phyloP scores from a whole-genome alignment of 1,284 basidiomycete species.

The Fistulina hepatica region DNA sequence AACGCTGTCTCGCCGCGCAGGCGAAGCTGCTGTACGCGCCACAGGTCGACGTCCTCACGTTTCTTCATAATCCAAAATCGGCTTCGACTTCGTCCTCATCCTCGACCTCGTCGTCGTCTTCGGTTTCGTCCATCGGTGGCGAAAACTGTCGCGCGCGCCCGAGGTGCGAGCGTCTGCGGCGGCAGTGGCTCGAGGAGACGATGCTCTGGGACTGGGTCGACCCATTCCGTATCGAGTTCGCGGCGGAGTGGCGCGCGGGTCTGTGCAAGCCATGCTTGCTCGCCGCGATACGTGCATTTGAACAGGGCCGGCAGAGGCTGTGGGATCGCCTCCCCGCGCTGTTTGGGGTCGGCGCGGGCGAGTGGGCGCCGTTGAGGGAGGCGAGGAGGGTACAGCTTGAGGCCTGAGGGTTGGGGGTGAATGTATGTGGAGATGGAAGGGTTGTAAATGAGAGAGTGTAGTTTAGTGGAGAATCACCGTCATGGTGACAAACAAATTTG shows the following conservation, averaged over 20 bases:
- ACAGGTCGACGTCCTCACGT: background rate
- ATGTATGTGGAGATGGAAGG: no score
- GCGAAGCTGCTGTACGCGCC: constrained; percentile 1
- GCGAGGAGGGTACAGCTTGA: no score
- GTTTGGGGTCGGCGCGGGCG: background rate
- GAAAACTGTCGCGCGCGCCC: background rate
- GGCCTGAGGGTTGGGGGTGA: no score
- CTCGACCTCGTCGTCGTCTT: background rate
- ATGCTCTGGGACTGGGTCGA: constrained; percentile 1
- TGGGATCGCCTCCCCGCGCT: background rate
- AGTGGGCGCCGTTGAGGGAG: no score
- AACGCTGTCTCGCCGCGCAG: background rate
- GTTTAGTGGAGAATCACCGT: no score
- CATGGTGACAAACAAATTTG: no score
- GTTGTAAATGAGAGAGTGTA: no score
- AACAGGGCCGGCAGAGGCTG: background rate
- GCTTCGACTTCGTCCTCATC: no score
- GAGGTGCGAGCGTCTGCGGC: background rate
- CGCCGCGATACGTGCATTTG: background rate
- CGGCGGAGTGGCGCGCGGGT: background rate
- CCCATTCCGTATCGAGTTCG: constrained; percentile 1
- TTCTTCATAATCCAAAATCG: no score
- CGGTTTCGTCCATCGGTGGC: no score
- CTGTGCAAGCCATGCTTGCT: background rate
- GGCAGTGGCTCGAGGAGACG: constrained; percentile 1